Percentiles rank a stretch among this genome's conserved stretches.
Conservation (phyloP, 352 stramenopile genomes). For the Globisporangium cederbergense region DNA sequence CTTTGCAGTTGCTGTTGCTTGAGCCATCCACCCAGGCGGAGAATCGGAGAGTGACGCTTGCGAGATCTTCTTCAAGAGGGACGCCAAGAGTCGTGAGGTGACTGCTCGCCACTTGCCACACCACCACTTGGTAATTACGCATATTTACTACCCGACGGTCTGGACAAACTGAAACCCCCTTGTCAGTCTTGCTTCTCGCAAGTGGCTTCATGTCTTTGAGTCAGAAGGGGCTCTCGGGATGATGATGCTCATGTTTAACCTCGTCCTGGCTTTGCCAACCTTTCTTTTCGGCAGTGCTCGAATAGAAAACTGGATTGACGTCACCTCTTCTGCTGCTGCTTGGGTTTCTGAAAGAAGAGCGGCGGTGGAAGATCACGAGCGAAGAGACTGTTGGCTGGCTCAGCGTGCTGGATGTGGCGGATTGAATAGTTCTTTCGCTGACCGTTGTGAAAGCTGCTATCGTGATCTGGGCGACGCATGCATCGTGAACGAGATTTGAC, state of each 20-base stretch:
- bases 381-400: not conserved
- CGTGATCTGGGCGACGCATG: not conserved
- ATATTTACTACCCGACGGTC: constrained; percentile 1
- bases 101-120: not conserved
- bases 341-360: constrained; percentile 44
- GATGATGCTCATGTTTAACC: not conserved
- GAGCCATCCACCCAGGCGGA: not conserved
- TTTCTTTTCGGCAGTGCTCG: not conserved
- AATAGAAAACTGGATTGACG: not conserved
- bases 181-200: not conserved
- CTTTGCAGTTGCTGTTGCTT: not conserved
- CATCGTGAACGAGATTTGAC: not conserved
- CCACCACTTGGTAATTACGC: constrained; percentile 13
- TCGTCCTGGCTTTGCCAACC: not conserved
- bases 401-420: not conserved
- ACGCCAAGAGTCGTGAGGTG: constrained; percentile 12
- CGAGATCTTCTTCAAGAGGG: constrained; percentile 3
- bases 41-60: constrained; percentile 10
- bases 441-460: not conserved
- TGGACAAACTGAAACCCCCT: not conserved
- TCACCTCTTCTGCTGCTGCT: constrained; percentile 18
- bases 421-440: not conserved
- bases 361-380: constrained; percentile 30
- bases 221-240: not conserved
- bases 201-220: not conserved